These are phyloP conservation scores for Solanum dulcamara DNA, from an alignment of 257 asterid genomes.

Conservation along the genomic window DNA sequence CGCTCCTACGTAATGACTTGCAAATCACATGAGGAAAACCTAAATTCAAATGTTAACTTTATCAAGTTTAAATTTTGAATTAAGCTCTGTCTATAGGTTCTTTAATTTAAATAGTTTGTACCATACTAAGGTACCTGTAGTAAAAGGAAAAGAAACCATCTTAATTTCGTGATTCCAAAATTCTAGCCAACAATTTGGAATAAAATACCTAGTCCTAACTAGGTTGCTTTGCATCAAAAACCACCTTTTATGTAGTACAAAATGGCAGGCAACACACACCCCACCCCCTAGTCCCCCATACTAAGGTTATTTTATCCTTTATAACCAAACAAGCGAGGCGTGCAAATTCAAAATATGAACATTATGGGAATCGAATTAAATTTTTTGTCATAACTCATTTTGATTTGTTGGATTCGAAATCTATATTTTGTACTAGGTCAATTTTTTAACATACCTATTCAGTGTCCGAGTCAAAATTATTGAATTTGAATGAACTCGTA, in stretches of 20 bases:
- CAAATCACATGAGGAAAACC: no score
- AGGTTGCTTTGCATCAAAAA: slow-evolving; percentile 8
- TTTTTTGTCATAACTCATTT: not conserved
- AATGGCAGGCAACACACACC: not conserved
- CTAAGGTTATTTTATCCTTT: not conserved
- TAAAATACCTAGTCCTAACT: not conserved
- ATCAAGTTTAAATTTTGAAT: not conserved
- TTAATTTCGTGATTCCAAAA: not conserved
- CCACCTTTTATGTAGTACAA: not conserved
- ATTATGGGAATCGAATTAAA: not conserved
- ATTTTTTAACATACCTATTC: not conserved
- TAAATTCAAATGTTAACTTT: not conserved
- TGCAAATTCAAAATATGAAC: not conserved
- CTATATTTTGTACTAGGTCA: not conserved
- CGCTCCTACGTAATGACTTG: not conserved
- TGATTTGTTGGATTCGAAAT: not conserved
- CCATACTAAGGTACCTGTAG: not conserved
- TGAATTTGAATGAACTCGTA: not conserved
- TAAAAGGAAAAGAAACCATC: not conserved
- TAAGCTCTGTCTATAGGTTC: not conserved
- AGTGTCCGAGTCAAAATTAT: accelerated
- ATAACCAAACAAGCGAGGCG: not conserved
- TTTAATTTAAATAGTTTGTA: not conserved
- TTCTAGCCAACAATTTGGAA: not conserved
- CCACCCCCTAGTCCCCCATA: no score